phyloP scores from a whole-genome alignment of 352 stramenopile genomes.

The Pythium phragmiticola region DNA sequence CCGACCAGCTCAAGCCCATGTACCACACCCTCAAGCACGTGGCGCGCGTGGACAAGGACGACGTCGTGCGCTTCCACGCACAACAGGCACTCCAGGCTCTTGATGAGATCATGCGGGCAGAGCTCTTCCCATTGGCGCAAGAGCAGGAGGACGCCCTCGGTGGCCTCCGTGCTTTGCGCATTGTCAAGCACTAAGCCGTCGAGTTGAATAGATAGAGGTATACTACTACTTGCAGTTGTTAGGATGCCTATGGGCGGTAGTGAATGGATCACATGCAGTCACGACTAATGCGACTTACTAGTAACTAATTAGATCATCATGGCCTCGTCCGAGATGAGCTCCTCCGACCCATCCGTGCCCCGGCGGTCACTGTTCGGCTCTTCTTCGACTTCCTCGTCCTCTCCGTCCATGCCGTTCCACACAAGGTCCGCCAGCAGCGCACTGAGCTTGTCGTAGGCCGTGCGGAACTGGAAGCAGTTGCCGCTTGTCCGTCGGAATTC shows the following conservation, averaged over 20 bases:
- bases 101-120: constrained; percentile 62
- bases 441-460: constrained; percentile 70
- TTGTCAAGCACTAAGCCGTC: constrained; percentile 36
- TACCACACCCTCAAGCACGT: constrained; percentile 82
- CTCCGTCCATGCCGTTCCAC: constrained; percentile 33
- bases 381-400: constrained; percentile 35
- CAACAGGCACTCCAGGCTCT: constrained; percentile 49
- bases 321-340: constrained; percentile 76
- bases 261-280: neutral
- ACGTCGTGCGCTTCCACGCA: constrained; percentile 68
- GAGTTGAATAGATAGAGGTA: constrained; percentile 25
- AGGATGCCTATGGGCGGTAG: neutral
- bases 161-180: constrained; percentile 47
- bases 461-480: constrained; percentile 69
- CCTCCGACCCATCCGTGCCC: constrained; percentile 38
- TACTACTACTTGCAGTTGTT: constrained; percentile 6
- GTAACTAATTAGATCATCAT: constrained; percentile 71
- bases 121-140: constrained; percentile 59
- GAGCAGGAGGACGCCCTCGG: constrained; percentile 36
- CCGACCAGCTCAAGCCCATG: constrained; percentile 66
- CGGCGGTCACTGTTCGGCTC: neutral
- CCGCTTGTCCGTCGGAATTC: constrained; percentile 74
- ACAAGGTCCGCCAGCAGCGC: constrained; percentile 49
- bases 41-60: constrained; percentile 53
- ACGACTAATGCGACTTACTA: too few relatives aligned